Evolutionary conservation across 2,329 filamentous ascomycete genomes (phyloP).

Genomic region (Trichophaea hybrida): DNA sequence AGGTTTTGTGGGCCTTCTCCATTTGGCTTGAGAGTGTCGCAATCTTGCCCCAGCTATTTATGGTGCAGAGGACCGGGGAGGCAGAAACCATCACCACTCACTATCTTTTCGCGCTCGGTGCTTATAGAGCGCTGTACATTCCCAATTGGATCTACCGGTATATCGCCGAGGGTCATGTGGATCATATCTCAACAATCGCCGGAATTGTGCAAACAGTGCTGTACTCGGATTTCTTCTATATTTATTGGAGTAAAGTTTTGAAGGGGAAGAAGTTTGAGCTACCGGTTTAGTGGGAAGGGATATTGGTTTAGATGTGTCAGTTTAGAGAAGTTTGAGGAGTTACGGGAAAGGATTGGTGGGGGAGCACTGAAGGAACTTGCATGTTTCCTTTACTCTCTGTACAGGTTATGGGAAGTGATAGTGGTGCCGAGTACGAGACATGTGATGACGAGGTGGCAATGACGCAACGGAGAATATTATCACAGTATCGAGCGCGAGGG

Average conservation of each 20-base stretch:
- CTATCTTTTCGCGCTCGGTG: constrained; percentile 84
- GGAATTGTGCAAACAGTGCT: constrained; percentile 86
- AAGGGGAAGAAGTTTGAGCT: constrained; percentile 81
- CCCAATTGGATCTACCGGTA: constrained; percentile 97
- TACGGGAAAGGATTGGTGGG: too few species aligned
- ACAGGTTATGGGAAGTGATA: too few species aligned
- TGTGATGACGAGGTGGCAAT: too few species aligned
- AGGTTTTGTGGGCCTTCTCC: constrained; percentile 59
- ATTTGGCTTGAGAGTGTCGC: constrained; percentile 97
- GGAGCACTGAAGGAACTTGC: too few species aligned
- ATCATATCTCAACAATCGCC: constrained; percentile 76
- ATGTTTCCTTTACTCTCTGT: too few species aligned
- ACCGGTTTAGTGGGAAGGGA: constrained; percentile 45
- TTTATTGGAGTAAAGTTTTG: constrained; percentile 94
- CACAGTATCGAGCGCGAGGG: too few species aligned
- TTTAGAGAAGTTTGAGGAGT: not conserved
- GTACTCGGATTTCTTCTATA: constrained; percentile 99
- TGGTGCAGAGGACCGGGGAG: constrained; percentile 93
- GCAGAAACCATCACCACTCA: constrained; percentile 99
- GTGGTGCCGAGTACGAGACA: too few species aligned
- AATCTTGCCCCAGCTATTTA: constrained; percentile 92
- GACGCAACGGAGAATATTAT: too few species aligned
- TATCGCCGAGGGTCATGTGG: constrained; percentile 52
- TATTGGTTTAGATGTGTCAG: not conserved
- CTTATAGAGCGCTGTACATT: constrained; percentile 89